Conservation (phyloP, 1,284 basidiomycete species). For the Ustilago sp. region DNA sequence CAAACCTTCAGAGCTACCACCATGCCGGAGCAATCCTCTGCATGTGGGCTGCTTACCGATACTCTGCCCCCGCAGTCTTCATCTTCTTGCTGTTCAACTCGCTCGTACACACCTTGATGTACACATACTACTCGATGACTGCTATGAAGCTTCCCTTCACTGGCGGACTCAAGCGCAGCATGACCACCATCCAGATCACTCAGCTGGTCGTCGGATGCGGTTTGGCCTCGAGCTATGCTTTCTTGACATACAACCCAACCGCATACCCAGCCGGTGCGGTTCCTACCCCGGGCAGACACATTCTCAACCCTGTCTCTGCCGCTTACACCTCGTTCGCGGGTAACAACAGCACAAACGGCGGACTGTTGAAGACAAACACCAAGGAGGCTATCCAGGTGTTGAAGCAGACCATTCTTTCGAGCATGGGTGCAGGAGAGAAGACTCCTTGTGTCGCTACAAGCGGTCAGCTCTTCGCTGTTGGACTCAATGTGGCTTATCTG, state of each 20-base stretch:
- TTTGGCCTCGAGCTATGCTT: conserved; percentile 46
- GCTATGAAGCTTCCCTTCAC: conserved; percentile 66
- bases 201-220: conserved; percentile 57
- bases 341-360: conserved; percentile 8
- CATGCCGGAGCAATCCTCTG: conserved; percentile 65
- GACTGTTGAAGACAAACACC: conserved; percentile 10
- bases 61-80: conserved; percentile 56
- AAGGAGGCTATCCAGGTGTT: conserved; percentile 34
- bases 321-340: conserved; percentile 23
- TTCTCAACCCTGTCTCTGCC: conserved; percentile 32
- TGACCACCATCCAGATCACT: conserved; percentile 65
- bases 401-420: conserved; percentile 25
- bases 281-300: conserved; percentile 40
- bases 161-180: conserved; percentile 61
- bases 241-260: conserved; percentile 43
- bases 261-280: conserved; percentile 42
- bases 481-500: conserved; percentile 52
- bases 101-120: conserved; percentile 56
- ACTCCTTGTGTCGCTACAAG: conserved; percentile 37
- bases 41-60: conserved; percentile 68
- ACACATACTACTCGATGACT: conserved; percentile 67
- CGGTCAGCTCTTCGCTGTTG: conserved; percentile 49
- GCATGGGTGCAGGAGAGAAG: conserved; percentile 14
- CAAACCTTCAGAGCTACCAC: conserved; percentile 61
- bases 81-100: conserved; percentile 58